These are phyloP conservation scores for Pholiota adiposa DNA, from an alignment of 1,284 basidiomycete genomes.

Conservation along the genomic window DNA sequence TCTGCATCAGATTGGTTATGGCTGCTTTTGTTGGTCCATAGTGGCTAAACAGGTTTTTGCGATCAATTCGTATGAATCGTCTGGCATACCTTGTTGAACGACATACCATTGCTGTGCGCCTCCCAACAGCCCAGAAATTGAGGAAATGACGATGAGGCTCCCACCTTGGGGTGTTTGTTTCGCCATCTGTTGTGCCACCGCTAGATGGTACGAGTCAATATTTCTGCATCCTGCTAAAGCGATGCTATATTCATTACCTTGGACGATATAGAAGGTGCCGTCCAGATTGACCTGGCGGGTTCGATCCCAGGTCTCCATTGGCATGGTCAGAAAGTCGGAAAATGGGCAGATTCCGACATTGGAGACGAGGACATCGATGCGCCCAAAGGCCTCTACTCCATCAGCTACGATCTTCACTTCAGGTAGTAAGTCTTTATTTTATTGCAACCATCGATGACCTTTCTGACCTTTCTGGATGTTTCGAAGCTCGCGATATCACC, in stretches of 20 bases:
- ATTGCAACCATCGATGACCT: background rate
- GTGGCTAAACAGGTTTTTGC: constrained; percentile 44
- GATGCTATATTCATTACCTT: constrained; percentile 44
- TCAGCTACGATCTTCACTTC: constrained; percentile 57
- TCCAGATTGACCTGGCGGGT: constrained; percentile 80
- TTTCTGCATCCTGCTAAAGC: background rate
- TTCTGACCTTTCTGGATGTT: constrained; percentile 62
- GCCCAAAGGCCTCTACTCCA: constrained; percentile 60
- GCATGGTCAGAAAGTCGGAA: constrained; percentile 79
- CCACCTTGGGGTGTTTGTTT: constrained; percentile 72
- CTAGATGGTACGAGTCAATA: constrained; percentile 35
- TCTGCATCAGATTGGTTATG: constrained; percentile 83
- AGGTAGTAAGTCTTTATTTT: background rate
- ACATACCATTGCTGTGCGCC: constrained; percentile 71
- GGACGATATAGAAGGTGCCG: constrained; percentile 78
- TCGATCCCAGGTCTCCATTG: constrained; percentile 67
- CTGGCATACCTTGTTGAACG: background rate
- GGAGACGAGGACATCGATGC: constrained; percentile 69
- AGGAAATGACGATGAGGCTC: constrained; percentile 76
- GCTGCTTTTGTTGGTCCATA: constrained; percentile 87
- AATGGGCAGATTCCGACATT: constrained; percentile 87
- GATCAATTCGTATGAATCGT: background rate
- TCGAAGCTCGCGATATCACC: constrained; percentile 70
- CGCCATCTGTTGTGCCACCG: constrained; percentile 81
- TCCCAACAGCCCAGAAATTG: constrained; percentile 80